Evolutionary conservation across 331 rosid genomes (phyloP).

Genomic region (Erythrophleum ivorense): DNA sequence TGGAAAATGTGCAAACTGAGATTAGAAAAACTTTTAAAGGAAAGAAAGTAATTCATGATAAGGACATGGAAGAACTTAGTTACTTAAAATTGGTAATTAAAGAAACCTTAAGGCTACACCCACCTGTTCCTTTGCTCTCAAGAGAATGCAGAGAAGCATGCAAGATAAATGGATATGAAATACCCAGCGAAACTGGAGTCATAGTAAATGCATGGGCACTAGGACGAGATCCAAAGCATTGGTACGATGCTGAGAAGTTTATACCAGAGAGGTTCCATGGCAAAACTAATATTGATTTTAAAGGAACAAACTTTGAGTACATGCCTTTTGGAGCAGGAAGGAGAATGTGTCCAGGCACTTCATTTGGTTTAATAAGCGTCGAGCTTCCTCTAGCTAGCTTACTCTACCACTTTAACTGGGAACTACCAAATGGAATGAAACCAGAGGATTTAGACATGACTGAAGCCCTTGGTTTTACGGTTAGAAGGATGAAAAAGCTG

Average conservation of each 20-base stretch:
- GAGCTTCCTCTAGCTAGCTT: slow-evolving; percentile 48
- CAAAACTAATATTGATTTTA: slow-evolving; percentile 39
- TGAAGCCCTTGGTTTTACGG: slow-evolving; percentile 37
- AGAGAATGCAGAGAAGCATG: slow-evolving; percentile 51
- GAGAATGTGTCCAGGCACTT: slow-evolving; percentile 59
- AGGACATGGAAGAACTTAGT: slow-evolving; percentile 30
- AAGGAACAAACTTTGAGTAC: slow-evolving; percentile 47
- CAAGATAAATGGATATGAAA: slow-evolving; percentile 48
- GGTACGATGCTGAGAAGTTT: slow-evolving; percentile 57
- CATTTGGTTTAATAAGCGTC: slow-evolving; percentile 45
- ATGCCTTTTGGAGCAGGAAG: slow-evolving; percentile 72
- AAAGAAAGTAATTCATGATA: slow-evolving; percentile 43
- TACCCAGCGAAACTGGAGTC: slow-evolving; percentile 51
- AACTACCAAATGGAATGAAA: slow-evolving; percentile 42
- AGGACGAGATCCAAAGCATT: slow-evolving; percentile 57
- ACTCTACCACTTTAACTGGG: slow-evolving; percentile 56
- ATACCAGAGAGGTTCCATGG: slow-evolving; percentile 56
- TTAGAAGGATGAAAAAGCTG: slow-evolving; percentile 46
- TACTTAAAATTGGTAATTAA: slow-evolving; percentile 48
- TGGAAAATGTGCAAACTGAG: slow-evolving; percentile 51
- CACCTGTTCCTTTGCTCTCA: slow-evolving; percentile 52
- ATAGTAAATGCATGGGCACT: slow-evolving; percentile 62
- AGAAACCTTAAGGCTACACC: slow-evolving; percentile 56
- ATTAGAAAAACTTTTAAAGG: slow-evolving; percentile 40
- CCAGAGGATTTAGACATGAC: slow-evolving; percentile 50